phyloP scores from a whole-genome alignment of 352 stramenopile genomes.

The Phytophthora constricta region DNA sequence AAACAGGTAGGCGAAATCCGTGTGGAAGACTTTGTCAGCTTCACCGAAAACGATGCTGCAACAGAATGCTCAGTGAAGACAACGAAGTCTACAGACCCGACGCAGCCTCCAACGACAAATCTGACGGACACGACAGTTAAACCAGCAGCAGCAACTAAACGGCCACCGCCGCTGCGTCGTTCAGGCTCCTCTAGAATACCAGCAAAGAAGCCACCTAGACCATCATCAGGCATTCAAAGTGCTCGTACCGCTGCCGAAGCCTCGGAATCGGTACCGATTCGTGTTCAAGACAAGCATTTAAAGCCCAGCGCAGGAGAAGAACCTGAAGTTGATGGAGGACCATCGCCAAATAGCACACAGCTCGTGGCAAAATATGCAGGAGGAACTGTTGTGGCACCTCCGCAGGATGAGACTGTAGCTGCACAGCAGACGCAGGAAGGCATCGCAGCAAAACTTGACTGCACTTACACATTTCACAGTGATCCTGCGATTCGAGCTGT shows the following conservation, averaged over 20 bases:
- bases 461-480: conserved; percentile 80
- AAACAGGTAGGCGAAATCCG: conserved; percentile 39
- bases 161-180: conserved; percentile 22
- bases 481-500: conserved; percentile 84
- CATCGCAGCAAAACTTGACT: conserved; percentile 46
- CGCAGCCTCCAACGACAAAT: background rate
- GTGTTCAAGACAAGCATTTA: conserved; percentile 13
- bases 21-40: conserved; percentile 48
- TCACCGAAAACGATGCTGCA: conserved; percentile 19
- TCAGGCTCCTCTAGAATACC: conserved; percentile 7
- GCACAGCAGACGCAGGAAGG: background rate
- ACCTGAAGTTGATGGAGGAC: background rate
- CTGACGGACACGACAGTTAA: background rate
- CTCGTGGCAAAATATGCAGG: background rate
- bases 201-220: conserved; percentile 17
- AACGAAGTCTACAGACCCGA: background rate
- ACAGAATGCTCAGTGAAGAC: background rate
- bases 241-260: conserved; percentile 16
- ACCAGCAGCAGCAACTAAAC: conserved; percentile 11
- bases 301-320: conserved; percentile 2
- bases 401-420: background rate
- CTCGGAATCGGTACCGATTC: background rate
- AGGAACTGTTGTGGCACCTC: background rate
- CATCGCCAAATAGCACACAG: background rate
- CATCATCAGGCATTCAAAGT: conserved; percentile 21